Base-by-base conservation (phyloP, 352 stramenopile species). In the Elongisporangium prolatum region DNA sequence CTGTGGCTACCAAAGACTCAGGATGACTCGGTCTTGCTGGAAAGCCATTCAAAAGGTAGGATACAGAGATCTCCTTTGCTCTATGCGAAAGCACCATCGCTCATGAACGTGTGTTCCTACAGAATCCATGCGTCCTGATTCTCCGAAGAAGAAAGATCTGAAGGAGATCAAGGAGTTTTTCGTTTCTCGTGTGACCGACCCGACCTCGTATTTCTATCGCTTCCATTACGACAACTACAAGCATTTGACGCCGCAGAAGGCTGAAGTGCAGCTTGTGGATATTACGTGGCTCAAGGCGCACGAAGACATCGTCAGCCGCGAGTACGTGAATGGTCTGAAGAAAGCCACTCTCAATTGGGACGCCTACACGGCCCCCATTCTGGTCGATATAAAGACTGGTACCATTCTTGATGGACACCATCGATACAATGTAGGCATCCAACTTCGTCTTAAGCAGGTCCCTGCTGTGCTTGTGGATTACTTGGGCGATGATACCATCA, bases 191-290 rank as follows among this genome's bases (percentile, higher is more conserved):
- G 76, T 91, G 52, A 90, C 79, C 17, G 86, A 95, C 60, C 83
- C 84, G 52, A 93, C 86, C 49, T 95, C 86, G 21, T 95, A 93
- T 67, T 95, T 95, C 65, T 95, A 84, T 55, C 77, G 78, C 53
- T 95, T 92, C 64, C 84, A 81, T 57, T 88, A 77, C 50, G 84
- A 93, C 57, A 70, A 89, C 50, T 54, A 71, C 22, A 67, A 75
- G 8, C 80, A 90, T 60, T 67, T 90, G 52, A 73, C 68, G 28
- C 84, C 84, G 8, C 73, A 88, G 63, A 92, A 93, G 54, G 78
- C 79, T 3, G 69, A 90, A 49, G 86, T 95, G 52, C 77, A 92
- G 59, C 82, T 95, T 21, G 86, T 95, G 7, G 77, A 90, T 47
- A 71, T 95, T 20, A 47, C 75, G 18, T 95, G 86, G 86, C 80